phyloP scores from a whole-genome alignment of 176 grass and related monocot species.

The Sorghum bicolor region DNA sequence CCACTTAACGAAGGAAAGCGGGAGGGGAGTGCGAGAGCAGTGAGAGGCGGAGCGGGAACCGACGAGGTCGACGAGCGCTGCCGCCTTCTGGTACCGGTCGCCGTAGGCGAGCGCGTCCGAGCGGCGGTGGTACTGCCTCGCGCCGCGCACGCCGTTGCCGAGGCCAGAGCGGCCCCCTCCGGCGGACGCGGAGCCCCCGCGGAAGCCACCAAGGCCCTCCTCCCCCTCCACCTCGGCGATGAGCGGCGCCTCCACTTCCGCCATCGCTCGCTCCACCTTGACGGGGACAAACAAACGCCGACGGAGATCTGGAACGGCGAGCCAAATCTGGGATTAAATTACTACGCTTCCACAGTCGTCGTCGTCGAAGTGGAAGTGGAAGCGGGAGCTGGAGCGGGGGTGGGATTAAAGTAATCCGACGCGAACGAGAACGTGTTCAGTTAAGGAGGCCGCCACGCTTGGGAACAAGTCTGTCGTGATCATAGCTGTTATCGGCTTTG shows the following conservation, averaged over 20 bases:
- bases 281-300: neutral
- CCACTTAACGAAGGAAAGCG: neutral
- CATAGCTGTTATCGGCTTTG: neutral
- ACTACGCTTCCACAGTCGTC: neutral
- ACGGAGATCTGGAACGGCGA: slow-evolving; percentile 31
- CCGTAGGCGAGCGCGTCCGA: slow-evolving; percentile 77
- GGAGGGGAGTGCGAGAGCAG: neutral
- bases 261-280: neutral
- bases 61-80: slow-evolving; percentile 93
- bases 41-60: slow-evolving; percentile 6
- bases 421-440: slow-evolving; percentile 1
- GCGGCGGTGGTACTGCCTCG: slow-evolving; percentile 45
- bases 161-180: neutral
- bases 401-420: slow-evolving; percentile 1
- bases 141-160: slow-evolving; percentile 14
- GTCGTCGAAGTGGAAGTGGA: neutral
- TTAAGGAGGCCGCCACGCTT: slow-evolving; percentile 1
- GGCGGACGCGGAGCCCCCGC: neutral
- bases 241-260: slow-evolving; percentile 50
- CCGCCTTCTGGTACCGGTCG: slow-evolving; percentile 93
- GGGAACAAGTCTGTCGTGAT: neutral
- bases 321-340: neutral
- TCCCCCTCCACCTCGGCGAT: slow-evolving; percentile 46
- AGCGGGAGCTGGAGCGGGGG: neutral
- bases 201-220: neutral